These are phyloP conservation scores for Pelargonium fulgidum DNA, from an alignment of 441 rosid species.

Conservation along the genomic window DNA sequence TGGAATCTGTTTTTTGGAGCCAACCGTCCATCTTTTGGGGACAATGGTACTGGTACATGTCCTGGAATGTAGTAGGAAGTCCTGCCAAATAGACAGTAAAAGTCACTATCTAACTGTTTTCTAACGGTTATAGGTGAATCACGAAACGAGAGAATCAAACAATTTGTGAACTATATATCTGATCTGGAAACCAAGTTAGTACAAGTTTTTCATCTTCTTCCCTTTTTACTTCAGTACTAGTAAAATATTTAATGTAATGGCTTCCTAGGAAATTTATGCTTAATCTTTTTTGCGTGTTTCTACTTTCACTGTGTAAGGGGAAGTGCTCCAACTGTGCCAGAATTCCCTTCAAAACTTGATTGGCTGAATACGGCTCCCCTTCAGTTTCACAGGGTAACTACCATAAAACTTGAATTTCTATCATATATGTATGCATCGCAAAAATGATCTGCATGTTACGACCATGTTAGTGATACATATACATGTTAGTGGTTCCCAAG, in stretches of 20 bases:
- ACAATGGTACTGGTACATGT: slow-evolving; percentile 32
- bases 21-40: slow-evolving; percentile 42
- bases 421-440: slow-evolving; percentile 5
- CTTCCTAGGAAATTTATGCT: slow-evolving; percentile 3
- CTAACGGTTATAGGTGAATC: slow-evolving; percentile 40
- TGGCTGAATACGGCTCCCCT: slow-evolving; percentile 93
- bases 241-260: background rate
- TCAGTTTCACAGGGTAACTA: slow-evolving; percentile 63
- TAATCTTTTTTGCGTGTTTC: slow-evolving; percentile 11
- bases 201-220: background rate
- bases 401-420: slow-evolving; percentile 6
- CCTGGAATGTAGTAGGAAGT: slow-evolving; percentile 6
- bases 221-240: slow-evolving; percentile 2
- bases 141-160: slow-evolving; percentile 46
- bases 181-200: slow-evolving; percentile 72
- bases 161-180: slow-evolving; percentile 66
- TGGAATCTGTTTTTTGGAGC: slow-evolving; percentile 75
- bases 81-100: background rate
- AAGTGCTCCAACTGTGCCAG: slow-evolving; percentile 66
- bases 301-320: slow-evolving; percentile 36
- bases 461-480: background rate
- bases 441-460: background rate
- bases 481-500: too few relatives aligned
- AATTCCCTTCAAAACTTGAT: slow-evolving; percentile 76
- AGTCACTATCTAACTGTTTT: slow-evolving; percentile 9